Percentiles rank a stretch among this genome's conserved stretches.
Conservation (phyloP, 2,329 filamentous ascomycete species). For the Beauveria medogensis region DNA sequence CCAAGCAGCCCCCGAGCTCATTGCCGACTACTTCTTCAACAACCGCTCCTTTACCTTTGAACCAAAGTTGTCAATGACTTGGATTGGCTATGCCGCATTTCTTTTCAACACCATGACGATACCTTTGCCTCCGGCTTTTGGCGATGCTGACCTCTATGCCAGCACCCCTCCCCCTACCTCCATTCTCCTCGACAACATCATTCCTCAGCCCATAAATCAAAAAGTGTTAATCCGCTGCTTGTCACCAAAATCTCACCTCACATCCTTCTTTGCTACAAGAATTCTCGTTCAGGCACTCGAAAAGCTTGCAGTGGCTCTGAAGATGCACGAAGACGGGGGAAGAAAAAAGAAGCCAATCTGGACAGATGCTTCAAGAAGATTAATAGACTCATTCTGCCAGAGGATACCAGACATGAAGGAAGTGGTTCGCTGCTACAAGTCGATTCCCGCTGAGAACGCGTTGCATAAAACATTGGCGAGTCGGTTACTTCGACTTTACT, state of each 20-base stretch:
- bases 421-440: slow-evolving; percentile 65
- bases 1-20: slow-evolving; percentile 70
- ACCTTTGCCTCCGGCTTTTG: slow-evolving; percentile 64
- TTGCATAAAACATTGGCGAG: slow-evolving; percentile 73
- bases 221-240: slow-evolving; percentile 74
- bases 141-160: slow-evolving; percentile 50
- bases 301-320: slow-evolving; percentile 61
- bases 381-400: slow-evolving; percentile 68
- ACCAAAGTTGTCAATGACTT: slow-evolving; percentile 84
- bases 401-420: slow-evolving; percentile 78
- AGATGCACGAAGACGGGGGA: slow-evolving; percentile 46
- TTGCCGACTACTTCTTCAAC: slow-evolving; percentile 77
- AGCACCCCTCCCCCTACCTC: slow-evolving; percentile 70
- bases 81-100: slow-evolving; percentile 89
- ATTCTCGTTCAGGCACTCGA: slow-evolving; percentile 70
- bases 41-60: slow-evolving; percentile 79
- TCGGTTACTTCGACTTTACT: slow-evolving; percentile 74
- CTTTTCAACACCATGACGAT: slow-evolving; percentile 74
- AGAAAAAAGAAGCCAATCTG: slow-evolving; percentile 43
- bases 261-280: slow-evolving; percentile 76
- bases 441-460: slow-evolving; percentile 57
- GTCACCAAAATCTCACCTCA: slow-evolving; percentile 66
- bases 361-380: slow-evolving; percentile 57
- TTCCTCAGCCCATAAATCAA: slow-evolving; percentile 74
- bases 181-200: slow-evolving; percentile 74